Evolutionary conservation across 768 basidiomycete species (phyloP).

Genomic region (Cystobasidium onofrii): DNA sequence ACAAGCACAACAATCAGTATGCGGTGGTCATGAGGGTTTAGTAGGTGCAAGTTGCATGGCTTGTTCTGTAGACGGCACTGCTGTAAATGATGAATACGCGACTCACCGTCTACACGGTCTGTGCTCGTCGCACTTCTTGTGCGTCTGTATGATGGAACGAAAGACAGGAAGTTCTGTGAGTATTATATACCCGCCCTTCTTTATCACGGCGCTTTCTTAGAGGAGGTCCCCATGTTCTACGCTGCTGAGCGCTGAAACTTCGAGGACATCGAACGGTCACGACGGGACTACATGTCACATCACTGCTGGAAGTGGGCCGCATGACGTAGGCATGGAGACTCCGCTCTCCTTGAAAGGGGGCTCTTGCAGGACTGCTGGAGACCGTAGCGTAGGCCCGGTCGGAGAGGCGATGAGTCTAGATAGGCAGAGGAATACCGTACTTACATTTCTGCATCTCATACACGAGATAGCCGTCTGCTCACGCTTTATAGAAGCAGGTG

Average conservation of each 20-base stretch:
- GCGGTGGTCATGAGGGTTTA: no score
- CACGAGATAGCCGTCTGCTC: conserved; percentile 16
- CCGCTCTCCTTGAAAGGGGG: neutral
- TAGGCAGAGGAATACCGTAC: neutral
- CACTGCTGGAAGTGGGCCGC: neutral
- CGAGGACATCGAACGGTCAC: no score
- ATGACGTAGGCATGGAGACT: no score
- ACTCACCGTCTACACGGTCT: conserved; percentile 17
- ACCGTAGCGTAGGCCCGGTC: neutral
- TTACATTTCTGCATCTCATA: conserved; percentile 10
- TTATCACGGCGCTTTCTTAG: no score
- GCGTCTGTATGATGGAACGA: neutral
- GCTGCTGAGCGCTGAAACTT: no score
- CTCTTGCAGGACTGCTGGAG: neutral
- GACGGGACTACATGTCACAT: neutral
- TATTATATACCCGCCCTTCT: no score
- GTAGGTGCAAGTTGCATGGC: no score
- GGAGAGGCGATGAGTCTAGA: neutral
- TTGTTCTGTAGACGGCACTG: no score
- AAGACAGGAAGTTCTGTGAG: no score
- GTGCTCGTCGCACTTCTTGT: conserved; percentile 23
- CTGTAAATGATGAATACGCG: no score
- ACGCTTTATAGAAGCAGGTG: neutral
- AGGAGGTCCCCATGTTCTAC: no score
- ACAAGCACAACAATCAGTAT: no score